Percentiles rank a stretch among this genome's conserved stretches.
phyloP scores from a whole-genome alignment of 108 stramenopile species.

The Nitzschia putrida region DNA sequence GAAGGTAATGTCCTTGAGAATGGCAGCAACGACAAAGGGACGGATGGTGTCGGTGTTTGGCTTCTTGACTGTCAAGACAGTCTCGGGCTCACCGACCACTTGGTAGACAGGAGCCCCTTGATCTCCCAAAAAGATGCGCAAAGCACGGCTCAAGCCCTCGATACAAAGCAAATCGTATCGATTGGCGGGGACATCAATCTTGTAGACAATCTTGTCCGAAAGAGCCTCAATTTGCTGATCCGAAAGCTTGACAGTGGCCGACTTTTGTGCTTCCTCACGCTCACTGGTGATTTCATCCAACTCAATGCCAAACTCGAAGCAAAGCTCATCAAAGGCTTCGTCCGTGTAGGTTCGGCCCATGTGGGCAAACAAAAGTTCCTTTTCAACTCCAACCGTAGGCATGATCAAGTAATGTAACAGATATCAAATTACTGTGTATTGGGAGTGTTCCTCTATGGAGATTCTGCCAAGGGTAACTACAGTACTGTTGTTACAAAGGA shows the following conservation, averaged over 20 bases:
- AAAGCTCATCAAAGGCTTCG: constrained; percentile 97
- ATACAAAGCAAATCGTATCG: constrained; percentile 98
- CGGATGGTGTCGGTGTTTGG: constrained; percentile 85
- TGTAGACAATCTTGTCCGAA: constrained; percentile 86
- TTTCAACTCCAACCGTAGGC: constrained; percentile 93
- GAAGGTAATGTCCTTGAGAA: constrained; percentile 92
- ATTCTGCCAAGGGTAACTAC: too few relatives aligned
- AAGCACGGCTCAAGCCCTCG: constrained; percentile 93
- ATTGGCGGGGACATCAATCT: constrained; percentile 99
- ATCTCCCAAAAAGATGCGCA: constrained; percentile 91
- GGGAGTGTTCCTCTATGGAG: too few relatives aligned
- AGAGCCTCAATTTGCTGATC: constrained; percentile 57
- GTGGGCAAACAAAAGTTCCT: constrained; percentile 86
- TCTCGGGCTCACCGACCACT: constrained; percentile 27
- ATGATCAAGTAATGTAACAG: constrained; percentile 45
- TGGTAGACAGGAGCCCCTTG: constrained; percentile 76
- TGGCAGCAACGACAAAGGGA: constrained; percentile 96
- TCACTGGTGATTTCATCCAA: constrained; percentile 97
- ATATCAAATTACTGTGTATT: too few relatives aligned
- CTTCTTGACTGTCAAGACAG: constrained; percentile 80
- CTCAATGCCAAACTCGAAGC: constrained; percentile 99
- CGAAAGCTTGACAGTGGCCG: constrained; percentile 60
- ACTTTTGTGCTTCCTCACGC: constrained; percentile 83
- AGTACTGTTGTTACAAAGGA: too few relatives aligned
- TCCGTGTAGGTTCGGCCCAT: constrained; percentile 95